Conservation (phyloP, 805 yeast genomes). For the Candida succiphila region DNA sequence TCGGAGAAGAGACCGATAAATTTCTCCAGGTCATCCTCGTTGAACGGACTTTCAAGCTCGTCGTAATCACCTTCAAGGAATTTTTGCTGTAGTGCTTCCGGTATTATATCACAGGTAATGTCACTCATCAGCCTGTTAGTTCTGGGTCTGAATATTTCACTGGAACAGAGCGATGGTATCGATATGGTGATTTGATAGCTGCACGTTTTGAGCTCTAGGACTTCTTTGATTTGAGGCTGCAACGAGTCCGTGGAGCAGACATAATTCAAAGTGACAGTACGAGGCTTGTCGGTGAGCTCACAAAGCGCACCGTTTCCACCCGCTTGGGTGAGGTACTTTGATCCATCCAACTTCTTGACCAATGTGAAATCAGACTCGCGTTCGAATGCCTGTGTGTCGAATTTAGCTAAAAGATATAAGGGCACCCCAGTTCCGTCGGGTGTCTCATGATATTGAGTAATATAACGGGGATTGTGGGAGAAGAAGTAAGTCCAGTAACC, state of each 20-base stretch:
- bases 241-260: slow-evolving; percentile 12
- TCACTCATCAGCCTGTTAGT: slow-evolving; percentile 4
- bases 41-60: slow-evolving; percentile 1
- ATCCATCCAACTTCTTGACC: slow-evolving; percentile 12
- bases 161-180: slow-evolving; percentile 15
- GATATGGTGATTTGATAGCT: slow-evolving; percentile 16
- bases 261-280: slow-evolving; percentile 18
- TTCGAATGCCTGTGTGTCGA: slow-evolving; percentile 6
- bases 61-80: not conserved
- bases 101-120: slow-evolving; percentile 12
- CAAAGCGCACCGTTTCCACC: slow-evolving; percentile 21
- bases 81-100: not conserved
- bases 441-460: slow-evolving; percentile 3
- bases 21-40: slow-evolving; percentile 1
- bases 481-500: slow-evolving; percentile 7
- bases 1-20: too few relatives aligned
- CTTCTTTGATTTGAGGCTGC: slow-evolving; percentile 10
- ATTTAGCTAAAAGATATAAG: slow-evolving; percentile 10
- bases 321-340: slow-evolving; percentile 17
- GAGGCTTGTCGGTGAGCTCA: slow-evolving; percentile 22
- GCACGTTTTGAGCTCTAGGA: slow-evolving; percentile 23
- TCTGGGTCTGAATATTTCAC: slow-evolving; percentile 10
- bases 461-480: slow-evolving; percentile 3
- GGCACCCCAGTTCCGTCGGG: not conserved
- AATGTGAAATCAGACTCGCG: slow-evolving; percentile 15